These are phyloP conservation scores for Hypoxylon rubiginosum DNA, from an alignment of 2,329 filamentous ascomycete genomes.

Conservation along the genomic window DNA sequence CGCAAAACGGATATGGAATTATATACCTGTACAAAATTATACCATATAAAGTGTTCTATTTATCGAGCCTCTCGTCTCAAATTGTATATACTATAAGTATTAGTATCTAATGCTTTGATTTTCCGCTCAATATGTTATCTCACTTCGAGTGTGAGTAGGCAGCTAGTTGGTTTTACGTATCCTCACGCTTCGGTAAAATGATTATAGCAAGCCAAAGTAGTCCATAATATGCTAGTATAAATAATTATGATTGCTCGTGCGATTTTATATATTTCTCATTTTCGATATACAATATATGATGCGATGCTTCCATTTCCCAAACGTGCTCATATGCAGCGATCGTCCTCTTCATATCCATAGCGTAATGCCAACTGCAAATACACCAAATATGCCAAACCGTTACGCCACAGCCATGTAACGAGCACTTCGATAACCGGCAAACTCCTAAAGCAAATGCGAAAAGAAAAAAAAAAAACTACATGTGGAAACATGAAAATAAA, in stretches of 20 bases:
- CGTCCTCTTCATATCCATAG: neutral
- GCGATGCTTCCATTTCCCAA: neutral
- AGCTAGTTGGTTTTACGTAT: neutral
- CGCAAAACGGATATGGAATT: neutral
- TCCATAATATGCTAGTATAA: too few relatives aligned
- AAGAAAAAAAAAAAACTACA: neutral
- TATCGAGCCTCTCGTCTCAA: conserved; percentile 26
- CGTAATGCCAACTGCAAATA: neutral
- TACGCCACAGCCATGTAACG: conserved; percentile 3
- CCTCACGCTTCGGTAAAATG: neutral
- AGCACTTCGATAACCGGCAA: conserved; percentile 4
- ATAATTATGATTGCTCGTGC: neutral
- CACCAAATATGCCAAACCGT: neutral
- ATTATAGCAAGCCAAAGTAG: too few relatives aligned
- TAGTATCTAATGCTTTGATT: conserved; percentile 17
- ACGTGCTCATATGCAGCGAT: neutral
- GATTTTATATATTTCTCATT: neutral
- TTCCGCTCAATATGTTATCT: conserved; percentile 16
- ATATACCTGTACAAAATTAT: conserved; percentile 8
- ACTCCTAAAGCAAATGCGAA: neutral
- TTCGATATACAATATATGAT: conserved; percentile 2
- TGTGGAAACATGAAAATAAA: neutral
- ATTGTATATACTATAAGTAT: conserved; percentile 30
- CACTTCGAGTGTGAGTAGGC: neutral
- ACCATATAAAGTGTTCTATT: conserved; percentile 3